phyloP scores from a whole-genome alignment of 2,329 filamentous ascomycete species.

The Alternaria angustiovoidea region DNA sequence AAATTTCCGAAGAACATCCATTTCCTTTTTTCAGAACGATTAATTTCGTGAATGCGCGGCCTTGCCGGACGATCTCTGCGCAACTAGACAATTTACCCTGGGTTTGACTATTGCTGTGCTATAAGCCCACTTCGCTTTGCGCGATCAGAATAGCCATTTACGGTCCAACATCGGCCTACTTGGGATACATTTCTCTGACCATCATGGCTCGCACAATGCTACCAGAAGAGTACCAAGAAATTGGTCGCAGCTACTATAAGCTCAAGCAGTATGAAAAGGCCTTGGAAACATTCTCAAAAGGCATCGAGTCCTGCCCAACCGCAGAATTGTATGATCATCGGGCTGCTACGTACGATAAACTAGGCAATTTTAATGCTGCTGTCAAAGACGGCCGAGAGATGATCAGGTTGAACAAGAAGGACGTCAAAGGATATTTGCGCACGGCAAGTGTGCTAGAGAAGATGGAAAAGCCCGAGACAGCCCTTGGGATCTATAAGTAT shows the following conservation, averaged over 20 bases:
- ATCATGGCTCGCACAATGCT: slow-evolving; percentile 43
- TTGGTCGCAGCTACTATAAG: slow-evolving; percentile 48
- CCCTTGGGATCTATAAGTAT: slow-evolving; percentile 65
- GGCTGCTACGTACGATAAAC: slow-evolving; percentile 63
- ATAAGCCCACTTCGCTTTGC: background rate
- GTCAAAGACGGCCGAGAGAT: slow-evolving; percentile 66
- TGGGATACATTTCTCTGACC: background rate
- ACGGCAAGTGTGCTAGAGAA: slow-evolving; percentile 59
- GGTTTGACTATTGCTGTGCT: background rate
- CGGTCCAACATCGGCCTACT: background rate
- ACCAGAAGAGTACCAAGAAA: slow-evolving; percentile 46
- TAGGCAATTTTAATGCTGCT: slow-evolving; percentile 60
- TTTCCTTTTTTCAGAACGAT: background rate
- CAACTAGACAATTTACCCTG: background rate
- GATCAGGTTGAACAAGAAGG: slow-evolving; percentile 60
- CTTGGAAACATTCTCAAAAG: slow-evolving; percentile 44
- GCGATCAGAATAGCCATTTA: background rate
- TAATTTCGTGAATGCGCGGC: background rate
- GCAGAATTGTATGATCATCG: slow-evolving; percentile 61
- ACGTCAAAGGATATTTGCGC: slow-evolving; percentile 66
- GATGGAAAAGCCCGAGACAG: slow-evolving; percentile 61
- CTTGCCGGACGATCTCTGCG: background rate
- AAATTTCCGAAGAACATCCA: background rate
- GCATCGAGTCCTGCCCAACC: slow-evolving; percentile 38
- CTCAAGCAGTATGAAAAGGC: slow-evolving; percentile 48